Conservation (phyloP, 768 basidiomycete species). For the Podaxis sp. region DNA sequence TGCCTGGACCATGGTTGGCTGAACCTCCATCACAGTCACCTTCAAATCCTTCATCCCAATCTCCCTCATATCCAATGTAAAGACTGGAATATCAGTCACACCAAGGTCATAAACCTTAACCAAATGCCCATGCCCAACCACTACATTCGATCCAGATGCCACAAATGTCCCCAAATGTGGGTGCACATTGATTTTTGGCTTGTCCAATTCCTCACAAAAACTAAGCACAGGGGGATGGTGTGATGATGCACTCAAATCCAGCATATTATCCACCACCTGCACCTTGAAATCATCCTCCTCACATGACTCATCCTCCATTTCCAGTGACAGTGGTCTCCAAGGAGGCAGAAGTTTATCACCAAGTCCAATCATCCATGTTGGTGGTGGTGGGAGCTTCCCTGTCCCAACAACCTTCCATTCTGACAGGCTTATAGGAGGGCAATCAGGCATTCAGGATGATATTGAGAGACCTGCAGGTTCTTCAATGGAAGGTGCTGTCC, state of each 20-base stretch:
- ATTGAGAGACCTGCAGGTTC: constrained; percentile 22
- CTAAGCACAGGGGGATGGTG: constrained; percentile 47
- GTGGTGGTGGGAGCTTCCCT: constrained; percentile 64
- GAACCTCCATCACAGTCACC: constrained; percentile 78
- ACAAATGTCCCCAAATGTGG: constrained; percentile 55
- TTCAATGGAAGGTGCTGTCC: constrained; percentile 20
- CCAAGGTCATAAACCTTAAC: constrained; percentile 65
- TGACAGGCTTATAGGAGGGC: constrained; percentile 23
- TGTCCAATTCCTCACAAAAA: constrained; percentile 38
- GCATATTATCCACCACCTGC: constrained; percentile 51
- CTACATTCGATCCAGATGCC: constrained; percentile 56
- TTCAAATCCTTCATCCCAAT: constrained; percentile 65
- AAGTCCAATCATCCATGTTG: constrained; percentile 67
- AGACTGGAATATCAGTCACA: constrained; percentile 42
- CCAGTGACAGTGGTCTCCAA: constrained; percentile 45
- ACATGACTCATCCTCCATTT: constrained; percentile 53
- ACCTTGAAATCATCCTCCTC: constrained; percentile 58
- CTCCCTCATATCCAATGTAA: constrained; percentile 60
- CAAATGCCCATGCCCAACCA: constrained; percentile 58
- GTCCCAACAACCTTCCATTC: constrained; percentile 41
- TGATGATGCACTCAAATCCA: constrained; percentile 69
- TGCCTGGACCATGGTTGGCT: constrained; percentile 42
- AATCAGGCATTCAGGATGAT: constrained; percentile 28
- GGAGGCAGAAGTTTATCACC: constrained; percentile 71
- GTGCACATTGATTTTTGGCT: constrained; percentile 57